Percentiles rank a stretch among this genome's conserved stretches.
phyloP scores from a whole-genome alignment of 257 asterid species.

The Nicotiana attenuata region DNA sequence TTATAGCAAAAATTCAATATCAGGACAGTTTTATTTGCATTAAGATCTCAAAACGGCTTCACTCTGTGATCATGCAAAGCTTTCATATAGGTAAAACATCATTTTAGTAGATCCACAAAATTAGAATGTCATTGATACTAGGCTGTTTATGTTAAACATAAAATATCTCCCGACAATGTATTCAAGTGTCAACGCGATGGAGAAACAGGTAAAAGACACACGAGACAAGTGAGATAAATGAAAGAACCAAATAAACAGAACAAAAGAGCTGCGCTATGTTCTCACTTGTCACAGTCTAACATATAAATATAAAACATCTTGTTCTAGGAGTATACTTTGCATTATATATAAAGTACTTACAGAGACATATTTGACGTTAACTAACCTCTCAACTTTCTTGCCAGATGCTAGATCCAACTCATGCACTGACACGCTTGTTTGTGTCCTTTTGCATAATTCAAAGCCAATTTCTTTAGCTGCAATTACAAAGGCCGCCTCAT shows the following conservation, averaged over 20 bases:
- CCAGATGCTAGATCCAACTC: slow-evolving; percentile 59
- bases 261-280: not conserved
- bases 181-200: not conserved
- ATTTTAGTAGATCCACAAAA: not conserved
- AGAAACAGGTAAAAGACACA: not conserved
- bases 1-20: not conserved
- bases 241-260: not conserved
- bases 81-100: not conserved
- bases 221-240: not conserved
- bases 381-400: slow-evolving; percentile 65
- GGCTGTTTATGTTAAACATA: not conserved
- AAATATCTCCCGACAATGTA: not conserved
- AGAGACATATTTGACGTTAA: slow-evolving; percentile 5
- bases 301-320: not conserved
- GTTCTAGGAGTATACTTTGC: not conserved
- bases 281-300: not conserved
- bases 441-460: slow-evolving; percentile 71
- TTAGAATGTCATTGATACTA: not conserved
- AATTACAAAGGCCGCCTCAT: slow-evolving; percentile 90
- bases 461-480: slow-evolving; percentile 91
- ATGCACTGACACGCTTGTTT: slow-evolving; percentile 54
- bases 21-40: not conserved
- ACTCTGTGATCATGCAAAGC: not conserved
- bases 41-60: not conserved
- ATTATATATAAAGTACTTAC: not conserved